Conservation (phyloP, 2,329 filamentous ascomycete species). For the Arthrinium puccinioides region DNA sequence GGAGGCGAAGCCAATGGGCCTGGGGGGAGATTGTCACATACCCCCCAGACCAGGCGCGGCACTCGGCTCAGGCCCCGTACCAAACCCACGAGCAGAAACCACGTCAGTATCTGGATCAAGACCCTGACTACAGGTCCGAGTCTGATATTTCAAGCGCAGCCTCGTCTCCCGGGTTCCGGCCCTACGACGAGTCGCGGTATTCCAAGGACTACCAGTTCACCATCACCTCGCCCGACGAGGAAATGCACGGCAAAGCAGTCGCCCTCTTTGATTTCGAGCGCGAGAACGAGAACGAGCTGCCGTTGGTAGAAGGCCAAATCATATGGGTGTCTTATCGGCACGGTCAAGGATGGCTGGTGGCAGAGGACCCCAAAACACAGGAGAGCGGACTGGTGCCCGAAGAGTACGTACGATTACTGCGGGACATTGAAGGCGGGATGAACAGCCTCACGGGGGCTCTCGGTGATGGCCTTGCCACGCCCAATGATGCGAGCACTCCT, state of each 20-base stretch:
- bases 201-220: slow-evolving; percentile 92
- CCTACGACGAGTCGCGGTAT: slow-evolving; percentile 70
- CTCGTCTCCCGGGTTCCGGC: slow-evolving; percentile 50
- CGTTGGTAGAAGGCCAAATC: slow-evolving; percentile 86
- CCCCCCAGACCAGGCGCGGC: slow-evolving; percentile 55
- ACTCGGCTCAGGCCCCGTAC: slow-evolving; percentile 42
- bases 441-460: slow-evolving; percentile 61
- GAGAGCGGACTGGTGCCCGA: slow-evolving; percentile 95
- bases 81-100: slow-evolving; percentile 37
- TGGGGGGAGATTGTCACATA: slow-evolving; percentile 79
- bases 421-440: slow-evolving; percentile 88
- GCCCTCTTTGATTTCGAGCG: slow-evolving; percentile 91
- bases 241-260: slow-evolving; percentile 95
- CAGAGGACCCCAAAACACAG: slow-evolving; percentile 87
- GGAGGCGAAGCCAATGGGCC: slow-evolving; percentile 65
- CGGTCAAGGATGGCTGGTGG: slow-evolving; percentile 94
- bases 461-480: slow-evolving; percentile 42
- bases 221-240: slow-evolving; percentile 89
- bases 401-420: slow-evolving; percentile 86
- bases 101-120: slow-evolving; percentile 35
- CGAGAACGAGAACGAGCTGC: slow-evolving; percentile 94
- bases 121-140: slow-evolving; percentile 44
- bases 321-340: slow-evolving; percentile 95
- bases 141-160: slow-evolving; percentile 52
- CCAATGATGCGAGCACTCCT: slow-evolving; percentile 52